These are phyloP conservation scores for Auxenochlorella pyrenoidosa DNA, from an alignment of 139 green algal genomes.

Conservation along the genomic window DNA sequence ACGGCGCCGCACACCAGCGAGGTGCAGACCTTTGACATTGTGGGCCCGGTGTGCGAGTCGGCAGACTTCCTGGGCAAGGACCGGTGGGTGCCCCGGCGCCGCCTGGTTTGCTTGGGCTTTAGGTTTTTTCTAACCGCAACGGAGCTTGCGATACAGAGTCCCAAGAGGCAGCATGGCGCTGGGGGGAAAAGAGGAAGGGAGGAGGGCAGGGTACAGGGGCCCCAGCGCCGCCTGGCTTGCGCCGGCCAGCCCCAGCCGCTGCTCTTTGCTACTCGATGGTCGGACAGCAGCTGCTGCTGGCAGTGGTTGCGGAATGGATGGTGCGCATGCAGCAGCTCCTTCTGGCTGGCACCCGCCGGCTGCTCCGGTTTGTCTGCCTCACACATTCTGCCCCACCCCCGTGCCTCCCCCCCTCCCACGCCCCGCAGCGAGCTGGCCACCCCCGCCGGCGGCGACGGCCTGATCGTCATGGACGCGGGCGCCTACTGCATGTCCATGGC, in stretches of 20 bases:
- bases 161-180: too few species aligned
- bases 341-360: not conserved
- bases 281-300: too few species aligned
- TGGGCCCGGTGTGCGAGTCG: conserved; percentile 96
- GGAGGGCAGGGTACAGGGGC: too few species aligned
- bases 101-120: not conserved
- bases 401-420: not conserved
- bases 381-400: too few species aligned
- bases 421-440: conserved; percentile 54
- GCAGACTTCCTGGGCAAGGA: conserved; percentile 98
- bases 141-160: too few species aligned
- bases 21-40: conserved; percentile 86
- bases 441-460: conserved; percentile 67
- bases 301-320: too few species aligned
- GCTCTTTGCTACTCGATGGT: too few species aligned
- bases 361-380: too few species aligned
- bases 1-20: conserved; percentile 68
- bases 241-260: too few species aligned
- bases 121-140: not conserved
- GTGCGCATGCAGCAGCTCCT: too few species aligned
- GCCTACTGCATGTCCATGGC: conserved; percentile 98
- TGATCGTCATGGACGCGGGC: conserved; percentile 95
- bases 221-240: too few species aligned
- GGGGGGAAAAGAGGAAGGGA: too few species aligned
- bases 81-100: conserved; percentile 44